phyloP scores from a whole-genome alignment of 2,329 filamentous ascomycete species.

The Pestalotiopsis sp. region DNA sequence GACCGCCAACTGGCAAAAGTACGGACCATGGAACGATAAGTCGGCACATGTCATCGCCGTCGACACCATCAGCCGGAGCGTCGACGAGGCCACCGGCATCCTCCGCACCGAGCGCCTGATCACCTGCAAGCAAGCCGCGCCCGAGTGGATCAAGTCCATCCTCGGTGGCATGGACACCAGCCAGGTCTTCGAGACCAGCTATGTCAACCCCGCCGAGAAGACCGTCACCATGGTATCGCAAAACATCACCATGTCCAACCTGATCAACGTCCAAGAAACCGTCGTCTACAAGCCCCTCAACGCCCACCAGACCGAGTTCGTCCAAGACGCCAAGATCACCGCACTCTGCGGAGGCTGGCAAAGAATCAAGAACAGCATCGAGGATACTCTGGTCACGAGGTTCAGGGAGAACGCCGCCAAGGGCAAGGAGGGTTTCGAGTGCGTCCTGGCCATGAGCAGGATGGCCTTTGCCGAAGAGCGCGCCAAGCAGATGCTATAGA shows the following conservation, averaged over 20 bases:
- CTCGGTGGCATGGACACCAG: conserved; percentile 81
- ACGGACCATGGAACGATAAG: conserved; percentile 98
- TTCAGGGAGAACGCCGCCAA: conserved; percentile 91
- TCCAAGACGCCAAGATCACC: conserved; percentile 89
- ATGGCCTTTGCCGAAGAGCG: conserved; percentile 90
- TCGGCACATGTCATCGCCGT: conserved; percentile 96
- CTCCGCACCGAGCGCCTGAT: conserved; percentile 65
- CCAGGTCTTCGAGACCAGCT: conserved; percentile 93
- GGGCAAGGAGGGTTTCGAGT: conserved; percentile 93
- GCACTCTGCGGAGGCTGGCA: conserved; percentile 96
- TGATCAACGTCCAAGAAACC: conserved; percentile 90
- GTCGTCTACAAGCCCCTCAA: conserved; percentile 76
- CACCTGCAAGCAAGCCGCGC: conserved; percentile 65
- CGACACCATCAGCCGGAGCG: conserved; percentile 78
- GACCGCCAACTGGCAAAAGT: conserved; percentile 97
- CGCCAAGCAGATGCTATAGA: conserved; percentile 50
- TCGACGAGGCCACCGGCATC: conserved; percentile 60
- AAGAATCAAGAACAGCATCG: conserved; percentile 93
- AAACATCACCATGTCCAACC: conserved; percentile 90
- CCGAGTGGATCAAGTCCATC: conserved; percentile 79
- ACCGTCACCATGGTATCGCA: conserved; percentile 96
- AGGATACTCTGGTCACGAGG: conserved; percentile 84
- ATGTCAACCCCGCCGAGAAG: conserved; percentile 81
- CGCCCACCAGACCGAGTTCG: conserved; percentile 72
- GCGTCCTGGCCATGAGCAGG: conserved; percentile 89